A percentile compares a stretch with the other conserved stretches of the same genome.
Conservation (phyloP, 306 rosid species). For the Lotus japonicus region DNA sequence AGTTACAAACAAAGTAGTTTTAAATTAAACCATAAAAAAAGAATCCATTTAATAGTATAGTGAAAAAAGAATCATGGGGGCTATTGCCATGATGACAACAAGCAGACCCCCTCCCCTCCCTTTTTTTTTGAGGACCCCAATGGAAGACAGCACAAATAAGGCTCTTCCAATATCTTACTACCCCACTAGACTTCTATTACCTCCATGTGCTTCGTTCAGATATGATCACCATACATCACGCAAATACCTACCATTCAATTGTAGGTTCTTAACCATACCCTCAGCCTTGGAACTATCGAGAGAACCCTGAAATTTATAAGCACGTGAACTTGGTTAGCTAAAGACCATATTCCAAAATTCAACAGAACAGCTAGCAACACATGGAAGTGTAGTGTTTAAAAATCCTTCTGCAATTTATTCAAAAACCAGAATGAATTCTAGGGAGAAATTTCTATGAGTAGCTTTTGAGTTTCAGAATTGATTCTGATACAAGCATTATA, state of each 20-base stretch:
- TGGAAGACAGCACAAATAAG: constrained; percentile 23
- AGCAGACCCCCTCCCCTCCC: constrained; percentile 6
- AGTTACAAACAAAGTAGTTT: constrained; percentile 29
- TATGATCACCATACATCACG: constrained; percentile 90
- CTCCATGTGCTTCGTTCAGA: not conserved
- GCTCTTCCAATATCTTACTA: constrained; percentile 22
- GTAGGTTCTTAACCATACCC: constrained; percentile 86
- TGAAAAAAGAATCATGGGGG: constrained; percentile 46
- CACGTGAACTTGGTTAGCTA: constrained; percentile 12
- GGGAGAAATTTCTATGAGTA: too few relatives aligned
- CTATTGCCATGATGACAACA: constrained; percentile 19
- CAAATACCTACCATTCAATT: constrained; percentile 75
- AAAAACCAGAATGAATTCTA: too few relatives aligned
- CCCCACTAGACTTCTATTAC: constrained; percentile 14
- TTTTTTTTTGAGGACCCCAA: constrained; percentile 24
- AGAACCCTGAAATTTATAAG: constrained; percentile 64
- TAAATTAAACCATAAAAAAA: constrained; percentile 48
- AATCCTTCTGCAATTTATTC: too few relatives aligned
- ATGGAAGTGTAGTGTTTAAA: too few relatives aligned
- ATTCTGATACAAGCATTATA: too few relatives aligned
- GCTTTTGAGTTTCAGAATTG: too few relatives aligned
- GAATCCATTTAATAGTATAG: constrained; percentile 31
- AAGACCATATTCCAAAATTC: too few relatives aligned
- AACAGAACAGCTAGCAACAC: too few relatives aligned
- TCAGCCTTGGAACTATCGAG: constrained; percentile 83